Conservation (phyloP, 1,284 basidiomycete species). For the Ceratobasidium papillatum region DNA sequence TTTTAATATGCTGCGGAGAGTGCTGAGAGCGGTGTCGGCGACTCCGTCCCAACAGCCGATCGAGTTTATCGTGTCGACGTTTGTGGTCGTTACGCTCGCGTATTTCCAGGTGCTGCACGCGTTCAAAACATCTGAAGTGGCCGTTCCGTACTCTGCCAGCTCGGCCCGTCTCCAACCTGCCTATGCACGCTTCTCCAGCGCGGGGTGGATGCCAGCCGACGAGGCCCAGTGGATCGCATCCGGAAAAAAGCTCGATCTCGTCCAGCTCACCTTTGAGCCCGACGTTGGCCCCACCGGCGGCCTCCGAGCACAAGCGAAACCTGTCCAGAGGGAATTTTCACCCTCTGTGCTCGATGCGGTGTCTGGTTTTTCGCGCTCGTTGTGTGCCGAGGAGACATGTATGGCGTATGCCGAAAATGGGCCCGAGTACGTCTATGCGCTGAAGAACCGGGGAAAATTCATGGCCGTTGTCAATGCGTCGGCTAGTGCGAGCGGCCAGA, state of each 20-base stretch:
- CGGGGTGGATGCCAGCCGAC: constrained; percentile 48
- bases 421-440: constrained; percentile 34
- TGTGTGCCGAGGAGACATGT: constrained; percentile 55
- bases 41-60: constrained; percentile 58
- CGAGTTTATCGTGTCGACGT: constrained; percentile 89
- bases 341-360: constrained; percentile 42
- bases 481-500: not conserved
- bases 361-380: constrained; percentile 45
- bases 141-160: constrained; percentile 48
- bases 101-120: constrained; percentile 92
- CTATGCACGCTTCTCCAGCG: constrained; percentile 38
- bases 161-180: constrained; percentile 40
- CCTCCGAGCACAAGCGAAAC: constrained; percentile 34
- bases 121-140: constrained; percentile 70
- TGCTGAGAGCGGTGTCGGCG: constrained; percentile 43
- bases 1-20: constrained; percentile 36
- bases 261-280: constrained; percentile 66
- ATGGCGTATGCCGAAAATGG: constrained; percentile 7
- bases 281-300: constrained; percentile 50
- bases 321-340: constrained; percentile 34
- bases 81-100: constrained; percentile 85
- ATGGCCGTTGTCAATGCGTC: constrained; percentile 18
- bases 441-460: constrained; percentile 20
- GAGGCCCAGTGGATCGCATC: constrained; percentile 63
- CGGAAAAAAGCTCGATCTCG: constrained; percentile 44